Evolutionary conservation across 129 eudicot genomes (phyloP).

Genomic region (Kitagawia praeruptora): DNA sequence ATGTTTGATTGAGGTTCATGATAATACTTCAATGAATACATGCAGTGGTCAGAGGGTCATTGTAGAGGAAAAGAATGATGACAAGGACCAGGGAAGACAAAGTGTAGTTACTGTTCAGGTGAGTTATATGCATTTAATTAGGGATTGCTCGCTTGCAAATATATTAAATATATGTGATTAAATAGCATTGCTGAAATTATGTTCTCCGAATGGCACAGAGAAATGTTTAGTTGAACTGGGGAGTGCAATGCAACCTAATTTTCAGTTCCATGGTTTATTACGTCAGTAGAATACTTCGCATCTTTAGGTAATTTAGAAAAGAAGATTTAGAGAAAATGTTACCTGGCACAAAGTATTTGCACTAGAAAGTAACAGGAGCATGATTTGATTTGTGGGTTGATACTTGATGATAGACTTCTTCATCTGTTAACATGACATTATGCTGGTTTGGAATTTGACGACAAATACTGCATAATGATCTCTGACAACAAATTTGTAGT

Average conservation of each 20-base stretch:
- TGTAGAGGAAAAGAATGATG: constrained; percentile 56
- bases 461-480: no score
- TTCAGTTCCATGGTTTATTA: background rate
- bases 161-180: background rate
- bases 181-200: background rate
- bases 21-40: constrained; percentile 12
- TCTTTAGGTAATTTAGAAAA: background rate
- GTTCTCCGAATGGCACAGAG: background rate
- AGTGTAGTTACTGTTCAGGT: constrained; percentile 81
- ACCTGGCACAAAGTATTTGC: background rate
- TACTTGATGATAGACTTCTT: background rate
- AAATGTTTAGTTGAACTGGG: background rate
- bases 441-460: background rate
- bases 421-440: background rate
- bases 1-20: constrained; percentile 9
- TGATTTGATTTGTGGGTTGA: background rate
- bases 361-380: background rate
- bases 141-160: background rate
- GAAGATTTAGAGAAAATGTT: background rate
- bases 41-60: constrained; percentile 85
- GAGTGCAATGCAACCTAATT: background rate
- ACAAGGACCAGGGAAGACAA: constrained; percentile 40
- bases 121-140: constrained; percentile 13
- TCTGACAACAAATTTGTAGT: background rate
- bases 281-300: background rate